A percentile compares a stretch with the other conserved stretches of the same genome.
Evolutionary conservation across 179 eudicot genomes (phyloP).

Genomic region (Amaranthus tricolor): DNA sequence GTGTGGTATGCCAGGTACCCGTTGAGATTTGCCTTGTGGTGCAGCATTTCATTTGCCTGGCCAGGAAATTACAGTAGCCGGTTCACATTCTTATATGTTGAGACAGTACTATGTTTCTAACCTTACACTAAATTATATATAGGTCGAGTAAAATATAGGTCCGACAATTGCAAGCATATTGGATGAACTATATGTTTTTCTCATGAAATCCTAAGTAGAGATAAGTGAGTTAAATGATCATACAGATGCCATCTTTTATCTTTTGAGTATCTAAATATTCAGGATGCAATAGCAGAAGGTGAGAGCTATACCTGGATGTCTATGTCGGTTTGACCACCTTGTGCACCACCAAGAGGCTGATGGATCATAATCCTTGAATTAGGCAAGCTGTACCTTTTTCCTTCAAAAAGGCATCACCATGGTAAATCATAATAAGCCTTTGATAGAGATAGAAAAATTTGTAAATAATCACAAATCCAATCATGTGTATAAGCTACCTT

Average conservation of each 20-base stretch:
- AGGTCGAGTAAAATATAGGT: no score
- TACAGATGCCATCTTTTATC: no score
- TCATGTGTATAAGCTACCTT: slow-evolving; percentile 45
- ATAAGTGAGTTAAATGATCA: no score
- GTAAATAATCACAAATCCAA: not conserved
- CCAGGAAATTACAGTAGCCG: not conserved
- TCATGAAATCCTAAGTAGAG: not conserved
- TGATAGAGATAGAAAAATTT: not conserved
- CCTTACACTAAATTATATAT: no score
- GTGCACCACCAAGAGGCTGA: slow-evolving; percentile 95
- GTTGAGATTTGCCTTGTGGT: slow-evolving; percentile 85
- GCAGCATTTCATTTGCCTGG: slow-evolving; percentile 90
- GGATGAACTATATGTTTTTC: not conserved
- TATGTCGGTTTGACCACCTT: slow-evolving; percentile 77
- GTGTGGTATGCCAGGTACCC: slow-evolving; percentile 87
- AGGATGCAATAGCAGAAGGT: not conserved
- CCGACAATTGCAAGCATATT: no score
- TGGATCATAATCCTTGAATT: slow-evolving; percentile 99
- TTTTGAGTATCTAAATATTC: not conserved
- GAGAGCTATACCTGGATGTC: slow-evolving; percentile 68
- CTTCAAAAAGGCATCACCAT: slow-evolving; percentile 30
- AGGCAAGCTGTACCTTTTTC: slow-evolving; percentile 91
- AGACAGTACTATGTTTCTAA: not conserved
- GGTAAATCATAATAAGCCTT: not conserved
- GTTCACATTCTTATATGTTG: not conserved